Evolutionary conservation across 139 green algal genomes (phyloP), one percentile per base, ranked within the genome.

Genomic region (Chlamydomonas asymmetrica): DNA sequence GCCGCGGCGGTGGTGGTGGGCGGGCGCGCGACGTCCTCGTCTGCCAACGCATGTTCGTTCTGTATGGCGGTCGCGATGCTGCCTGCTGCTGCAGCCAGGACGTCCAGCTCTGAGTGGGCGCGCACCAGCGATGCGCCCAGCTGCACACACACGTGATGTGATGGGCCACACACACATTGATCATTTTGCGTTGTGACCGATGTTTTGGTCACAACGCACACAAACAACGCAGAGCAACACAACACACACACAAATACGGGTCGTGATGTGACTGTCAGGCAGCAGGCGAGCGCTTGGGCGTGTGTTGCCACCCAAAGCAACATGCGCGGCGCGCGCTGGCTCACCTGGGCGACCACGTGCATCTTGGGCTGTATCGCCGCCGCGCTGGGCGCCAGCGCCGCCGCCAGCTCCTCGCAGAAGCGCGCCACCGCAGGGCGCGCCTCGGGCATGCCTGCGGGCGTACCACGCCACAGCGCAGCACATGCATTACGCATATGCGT

Each of bases 31-130:
- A n/a, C n/a, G 34, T 37, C 16, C 62, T 76, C 54, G 1, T 57
- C 50, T 5, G 34, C 61, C 49, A 57, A 3, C 1, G 66, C 39
- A 0, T 87, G 81, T 63, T 87, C 80, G 43, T 72, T 82, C 61
- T 87, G 76, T 31, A 90, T 80, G 20, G 82, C 80, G 2, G 74
- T 74, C 8, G 85, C 78, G 18, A 90, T 82, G 65, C 54, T 82
- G 34, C 57, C 69, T 7, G 85, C 80, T 45, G 85, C 82, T n/a
- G 62, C 41, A 9, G 71, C 71, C 43, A 90, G 64, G 25, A 41
- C 66, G 40, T 77, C 75, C 16, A 90, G 54, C 54, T 86, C 82
- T 2, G 22, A n/a, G 38, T 31, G 25, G n/a, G n/a, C n/a, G n/a
- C n/a, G 35, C 63, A 69, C 2, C 37, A 37, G 27, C 56, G 32